These are phyloP conservation scores for Debaryomycetaceae sp. DNA, from an alignment of 1,139 yeast genomes.

Conservation along the genomic window DNA sequence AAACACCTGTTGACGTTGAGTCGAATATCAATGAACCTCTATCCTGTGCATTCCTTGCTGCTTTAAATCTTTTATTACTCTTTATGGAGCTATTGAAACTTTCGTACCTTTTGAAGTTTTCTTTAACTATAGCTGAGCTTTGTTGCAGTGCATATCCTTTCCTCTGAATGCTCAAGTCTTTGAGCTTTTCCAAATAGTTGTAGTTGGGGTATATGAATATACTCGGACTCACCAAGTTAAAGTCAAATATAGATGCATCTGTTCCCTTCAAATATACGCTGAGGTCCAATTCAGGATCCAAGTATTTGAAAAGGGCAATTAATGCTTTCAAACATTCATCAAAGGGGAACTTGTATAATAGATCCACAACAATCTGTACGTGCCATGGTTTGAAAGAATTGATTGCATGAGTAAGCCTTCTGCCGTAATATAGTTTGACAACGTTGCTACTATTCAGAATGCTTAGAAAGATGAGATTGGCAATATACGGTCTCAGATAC, in stretches of 20 bases:
- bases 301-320: slow-evolving; percentile 20
- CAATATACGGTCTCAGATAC: slow-evolving; percentile 28
- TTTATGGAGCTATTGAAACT: slow-evolving; percentile 11
- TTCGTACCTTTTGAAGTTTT: slow-evolving; percentile 11
- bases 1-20: slow-evolving; percentile 3
- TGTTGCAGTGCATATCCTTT: background rate
- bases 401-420: slow-evolving; percentile 4
- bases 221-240: slow-evolving; percentile 8
- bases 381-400: slow-evolving; percentile 31
- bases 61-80: slow-evolving; percentile 6
- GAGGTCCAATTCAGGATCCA: slow-evolving; percentile 21
- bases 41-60: background rate
- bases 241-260: slow-evolving; percentile 7
- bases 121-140: slow-evolving; percentile 1
- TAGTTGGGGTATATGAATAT: slow-evolving; percentile 14
- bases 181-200: slow-evolving; percentile 10
- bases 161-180: slow-evolving; percentile 3
- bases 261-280: slow-evolving; percentile 3
- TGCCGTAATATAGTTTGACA: slow-evolving; percentile 9
- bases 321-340: slow-evolving; percentile 28
- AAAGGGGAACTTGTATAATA: slow-evolving; percentile 30
- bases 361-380: slow-evolving; percentile 28
- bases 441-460: slow-evolving; percentile 12
- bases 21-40: slow-evolving; percentile 1
- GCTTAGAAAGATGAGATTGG: slow-evolving; percentile 26